Conservation (phyloP, 2,329 filamentous ascomycete species). For the Hysterium pulicare region DNA sequence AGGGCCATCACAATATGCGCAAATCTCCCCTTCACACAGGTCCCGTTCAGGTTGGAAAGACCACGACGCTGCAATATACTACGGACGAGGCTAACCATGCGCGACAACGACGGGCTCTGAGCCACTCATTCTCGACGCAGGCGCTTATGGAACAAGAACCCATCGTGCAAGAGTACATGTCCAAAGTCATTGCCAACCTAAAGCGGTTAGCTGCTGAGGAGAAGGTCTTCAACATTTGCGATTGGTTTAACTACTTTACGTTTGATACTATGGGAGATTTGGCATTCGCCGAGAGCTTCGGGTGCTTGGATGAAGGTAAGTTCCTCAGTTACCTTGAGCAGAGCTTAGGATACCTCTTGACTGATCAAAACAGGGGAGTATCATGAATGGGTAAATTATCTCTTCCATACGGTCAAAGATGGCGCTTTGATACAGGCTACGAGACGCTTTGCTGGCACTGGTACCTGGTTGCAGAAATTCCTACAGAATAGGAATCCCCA, state of each 20-base stretch:
- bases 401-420: slow-evolving; percentile 11
- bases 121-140: slow-evolving; percentile 8
- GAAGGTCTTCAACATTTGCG: slow-evolving; percentile 7
- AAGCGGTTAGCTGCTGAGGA: slow-evolving; percentile 3
- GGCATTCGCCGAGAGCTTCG: slow-evolving; percentile 19
- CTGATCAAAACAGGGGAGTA: too few relatives aligned
- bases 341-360: too few relatives aligned
- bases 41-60: slow-evolving; percentile 8
- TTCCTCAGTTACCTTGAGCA: too few relatives aligned
- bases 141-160: slow-evolving; percentile 10
- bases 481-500: slow-evolving; percentile 9
- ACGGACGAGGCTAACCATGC: slow-evolving; percentile 6
- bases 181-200: slow-evolving; percentile 6
- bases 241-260: slow-evolving; percentile 12
- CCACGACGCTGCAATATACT: slow-evolving; percentile 11
- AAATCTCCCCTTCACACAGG: slow-evolving; percentile 11
- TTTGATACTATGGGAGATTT: slow-evolving; percentile 18
- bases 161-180: slow-evolving; percentile 8
- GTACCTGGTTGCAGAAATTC: slow-evolving; percentile 9
- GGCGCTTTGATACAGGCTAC: slow-evolving; percentile 6
- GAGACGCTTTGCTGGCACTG: slow-evolving; percentile 7
- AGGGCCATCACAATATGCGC: slow-evolving; percentile 5
- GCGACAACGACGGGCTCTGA: slow-evolving; percentile 7
- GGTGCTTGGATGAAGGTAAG: slow-evolving; percentile 12
- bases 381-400: slow-evolving; percentile 15